Evolutionary conservation across 164 flowering plant species (phyloP).

Genomic region (Vitis riparia): DNA sequence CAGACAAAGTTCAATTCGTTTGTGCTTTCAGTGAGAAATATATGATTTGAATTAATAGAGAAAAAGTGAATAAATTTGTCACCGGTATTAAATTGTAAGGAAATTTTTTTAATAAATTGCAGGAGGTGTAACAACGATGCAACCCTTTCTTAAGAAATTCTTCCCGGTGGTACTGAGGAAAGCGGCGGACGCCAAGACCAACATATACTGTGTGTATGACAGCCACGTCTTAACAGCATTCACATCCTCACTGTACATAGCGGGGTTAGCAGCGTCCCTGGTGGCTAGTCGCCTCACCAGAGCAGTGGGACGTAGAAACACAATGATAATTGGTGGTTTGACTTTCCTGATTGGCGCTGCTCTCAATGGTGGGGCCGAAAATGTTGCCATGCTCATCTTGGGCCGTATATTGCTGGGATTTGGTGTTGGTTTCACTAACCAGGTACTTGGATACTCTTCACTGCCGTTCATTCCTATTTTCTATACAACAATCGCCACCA

Average conservation of each 20-base stretch:
- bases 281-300: constrained; percentile 45
- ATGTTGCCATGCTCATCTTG: constrained; percentile 63
- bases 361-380: constrained; percentile 52
- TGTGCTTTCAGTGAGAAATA: too few relatives aligned
- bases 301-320: constrained; percentile 51
- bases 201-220: constrained; percentile 55
- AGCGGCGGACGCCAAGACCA: constrained; percentile 32
- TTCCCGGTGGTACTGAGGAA: constrained; percentile 54
- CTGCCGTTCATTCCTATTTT: too few relatives aligned
- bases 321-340: constrained; percentile 62
- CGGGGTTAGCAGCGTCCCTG: constrained; percentile 53
- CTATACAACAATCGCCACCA: too few relatives aligned
- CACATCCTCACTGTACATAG: constrained; percentile 78
- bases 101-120: constrained; percentile 3
- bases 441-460: constrained; percentile 24
- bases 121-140: constrained; percentile 85
- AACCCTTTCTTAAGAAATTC: constrained; percentile 56
- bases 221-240: constrained; percentile 59
- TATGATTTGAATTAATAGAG: too few relatives aligned
- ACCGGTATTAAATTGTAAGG: too few relatives aligned
- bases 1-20: too few relatives aligned
- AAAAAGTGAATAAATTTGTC: too few relatives aligned
- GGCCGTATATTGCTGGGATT: constrained; percentile 79
- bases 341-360: constrained; percentile 57
- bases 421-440: constrained; percentile 74